Evolutionary conservation across 805 yeast species (phyloP), one percentile per base, ranked within the genome.

Genomic region (Yarrowia phangngaensis): DNA sequence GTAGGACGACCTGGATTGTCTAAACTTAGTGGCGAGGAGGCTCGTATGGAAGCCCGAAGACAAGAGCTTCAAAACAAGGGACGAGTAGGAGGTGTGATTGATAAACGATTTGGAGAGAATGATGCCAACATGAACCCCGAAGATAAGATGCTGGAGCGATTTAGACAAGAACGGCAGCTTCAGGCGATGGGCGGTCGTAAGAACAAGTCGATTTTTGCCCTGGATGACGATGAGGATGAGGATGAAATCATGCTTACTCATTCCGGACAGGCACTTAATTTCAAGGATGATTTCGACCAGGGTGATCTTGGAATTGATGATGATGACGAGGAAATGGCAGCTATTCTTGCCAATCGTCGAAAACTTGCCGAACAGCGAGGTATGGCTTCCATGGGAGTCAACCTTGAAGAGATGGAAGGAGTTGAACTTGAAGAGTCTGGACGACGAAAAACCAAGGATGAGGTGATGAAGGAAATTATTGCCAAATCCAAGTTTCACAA

Each of bases 111-210:
- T 64, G 99, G 98, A 63, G 98, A 92, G 61, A 75, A 76, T 55
- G 82, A 86, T 64, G 64, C 70, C 6, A 64, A 70, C 38, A 60
- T 92, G 70, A 76, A 82, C n/a, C 80, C 80, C 9, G 97, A 92
- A 65, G 96, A 92, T 57, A 86, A 84, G 64, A 88, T 88, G 95
- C 75, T 92, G 67, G 95, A 84, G 61, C 80, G 98, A 69, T 92
- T 87, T 70, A 85, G 96, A 4, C 78, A 82, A 51, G 97, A 90
- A 69, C 75, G 84, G 62, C 94, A 87, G 63, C 63, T 75, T 2
- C 68, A 77, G n/a, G 69, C 74, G 16, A 80, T 74, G 56, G 45
- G 32, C 4, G 45, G 45, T 4, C 35, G 48, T 1, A 26, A 29
- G n/a, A 41, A 41, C 34, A 69, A 72, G 31, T 76, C 79, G 22